These are phyloP conservation scores for Coemansia sp. DNA, from an alignment of 192 early-diverging fungal genomes.

Conservation along the genomic window DNA sequence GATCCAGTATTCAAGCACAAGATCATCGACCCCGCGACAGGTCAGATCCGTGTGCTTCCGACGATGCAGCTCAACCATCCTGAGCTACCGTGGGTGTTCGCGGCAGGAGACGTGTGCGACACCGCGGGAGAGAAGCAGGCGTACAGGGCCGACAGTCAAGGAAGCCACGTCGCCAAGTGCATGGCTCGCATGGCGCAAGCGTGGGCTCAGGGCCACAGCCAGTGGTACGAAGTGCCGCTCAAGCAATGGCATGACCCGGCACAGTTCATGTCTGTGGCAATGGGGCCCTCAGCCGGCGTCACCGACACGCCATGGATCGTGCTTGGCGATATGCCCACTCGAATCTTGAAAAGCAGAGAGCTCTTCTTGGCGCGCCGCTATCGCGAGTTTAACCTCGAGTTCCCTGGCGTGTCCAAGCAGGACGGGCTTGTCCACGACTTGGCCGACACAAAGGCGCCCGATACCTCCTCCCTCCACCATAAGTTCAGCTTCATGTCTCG, in stretches of 20 bases:
- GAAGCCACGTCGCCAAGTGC: conserved; percentile 49
- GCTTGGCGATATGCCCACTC: conserved; percentile 54
- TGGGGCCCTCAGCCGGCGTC: conserved; percentile 48
- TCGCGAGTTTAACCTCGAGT: conserved; percentile 54
- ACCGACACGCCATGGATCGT: conserved; percentile 59
- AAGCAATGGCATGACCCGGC: conserved; percentile 56
- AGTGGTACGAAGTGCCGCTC: conserved; percentile 50
- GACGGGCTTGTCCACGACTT: conserved; percentile 10
- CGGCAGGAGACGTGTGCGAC: conserved; percentile 69
- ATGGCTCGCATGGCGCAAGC: conserved; percentile 55
- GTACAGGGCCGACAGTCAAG: conserved; percentile 53
- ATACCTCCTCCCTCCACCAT: neutral
- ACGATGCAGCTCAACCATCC: conserved; percentile 76
- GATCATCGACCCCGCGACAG: conserved; percentile 58
- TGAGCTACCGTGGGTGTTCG: conserved; percentile 70
- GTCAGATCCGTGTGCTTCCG: conserved; percentile 67
- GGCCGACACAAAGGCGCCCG: neutral
- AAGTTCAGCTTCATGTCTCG: conserved; percentile 1
- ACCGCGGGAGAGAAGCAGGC: conserved; percentile 55
- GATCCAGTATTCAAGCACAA: conserved; percentile 52
- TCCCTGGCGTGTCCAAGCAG: conserved; percentile 35
- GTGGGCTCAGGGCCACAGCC: conserved; percentile 42
- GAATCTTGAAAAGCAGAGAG: conserved; percentile 57
- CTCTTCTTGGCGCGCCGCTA: conserved; percentile 57
- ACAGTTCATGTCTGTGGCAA: conserved; percentile 53